phyloP scores from a whole-genome alignment of 345 rosid species.

The Anastatica hierochuntica region DNA sequence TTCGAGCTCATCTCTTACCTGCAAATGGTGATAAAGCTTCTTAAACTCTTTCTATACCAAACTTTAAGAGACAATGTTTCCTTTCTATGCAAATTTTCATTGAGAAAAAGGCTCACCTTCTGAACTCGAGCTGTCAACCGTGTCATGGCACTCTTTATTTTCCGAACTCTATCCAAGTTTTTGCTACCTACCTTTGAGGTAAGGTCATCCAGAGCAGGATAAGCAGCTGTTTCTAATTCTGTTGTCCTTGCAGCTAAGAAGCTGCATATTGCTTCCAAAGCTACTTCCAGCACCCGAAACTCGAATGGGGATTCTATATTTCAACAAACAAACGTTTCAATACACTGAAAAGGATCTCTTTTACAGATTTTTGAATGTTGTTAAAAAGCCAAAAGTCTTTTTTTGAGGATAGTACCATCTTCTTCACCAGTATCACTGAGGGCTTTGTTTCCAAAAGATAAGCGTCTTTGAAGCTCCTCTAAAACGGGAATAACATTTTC shows the following conservation, averaged over 20 bases:
- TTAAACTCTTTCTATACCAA: background rate
- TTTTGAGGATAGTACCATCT: too few relatives aligned
- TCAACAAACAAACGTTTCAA: slow-evolving; percentile 14
- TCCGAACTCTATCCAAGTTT: slow-evolving; percentile 91
- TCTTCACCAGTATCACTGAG: slow-evolving; percentile 76
- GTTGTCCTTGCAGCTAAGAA: slow-evolving; percentile 84
- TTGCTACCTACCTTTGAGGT: slow-evolving; percentile 93
- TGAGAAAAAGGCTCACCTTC: slow-evolving; percentile 42
- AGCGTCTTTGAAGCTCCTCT: slow-evolving; percentile 79
- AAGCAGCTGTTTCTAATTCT: slow-evolving; percentile 82
- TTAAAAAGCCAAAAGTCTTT: too few relatives aligned
- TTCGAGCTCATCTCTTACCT: slow-evolving; percentile 97
- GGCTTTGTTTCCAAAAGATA: slow-evolving; percentile 45
- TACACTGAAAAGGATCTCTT: background rate
- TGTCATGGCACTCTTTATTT: slow-evolving; percentile 95
- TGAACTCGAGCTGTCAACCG: slow-evolving; percentile 93
- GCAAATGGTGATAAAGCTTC: slow-evolving; percentile 9
- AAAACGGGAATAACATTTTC: slow-evolving; percentile 78
- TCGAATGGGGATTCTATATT: slow-evolving; percentile 74
- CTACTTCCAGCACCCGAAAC: slow-evolving; percentile 82
- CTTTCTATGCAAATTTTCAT: background rate
- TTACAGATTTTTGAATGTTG: background rate
- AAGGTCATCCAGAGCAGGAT: slow-evolving; percentile 95
- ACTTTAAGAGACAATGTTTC: background rate
- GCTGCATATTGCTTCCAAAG: slow-evolving; percentile 92